Base-by-base conservation (phyloP, 805 yeast species). In the Ogataea parapolymorpha region DNA sequence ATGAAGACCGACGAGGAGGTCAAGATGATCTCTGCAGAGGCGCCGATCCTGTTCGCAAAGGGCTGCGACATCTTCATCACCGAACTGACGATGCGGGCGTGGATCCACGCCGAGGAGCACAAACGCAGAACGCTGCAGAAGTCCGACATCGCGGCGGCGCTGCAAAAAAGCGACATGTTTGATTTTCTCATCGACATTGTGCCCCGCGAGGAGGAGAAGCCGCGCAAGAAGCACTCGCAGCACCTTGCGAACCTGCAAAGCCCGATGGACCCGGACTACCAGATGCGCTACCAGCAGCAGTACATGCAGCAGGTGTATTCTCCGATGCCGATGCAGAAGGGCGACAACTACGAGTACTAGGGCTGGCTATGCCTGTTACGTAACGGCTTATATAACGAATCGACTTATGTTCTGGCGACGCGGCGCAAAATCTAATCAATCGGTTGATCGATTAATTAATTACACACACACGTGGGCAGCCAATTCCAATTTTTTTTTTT, bases 1-100 rank as follows among this genome's bases (percentile, higher is more conserved):
- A 91, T 91, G 98, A 91, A 91, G 61, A 90, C 97, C 0, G 98
- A 91, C 61, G 95, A 88, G 59, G 97, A 91, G 50, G 98, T 93
- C 28, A 78, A 89, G 50, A 93, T 93, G 99, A 93, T 93, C 42
- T 80, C 93, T 49, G 98, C 99, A 2, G 99, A 93, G 66, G 98
- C 98, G 1, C 99, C 99, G 2, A 89, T 93, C 25, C 66, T 93
- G 45, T 93, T 93, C 68, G 98, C 99, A 34, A 93, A 93, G 63
- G 98, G 98, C 1, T 93, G 99, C 65, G 99, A 93, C 61, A 82
- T 93, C 26, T 93, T 93, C 65, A 91, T 93, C 53, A 90, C 99
- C 1, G 99, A 93, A 62, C 70, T 93, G 41, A 90, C 99, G 11
- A 90, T 93, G 96, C 74, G 99, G 44, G 97, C 99, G 6, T 93